Percentiles rank a stretch among this genome's conserved stretches.
These are phyloP conservation scores for Dillenia turbinata DNA, from an alignment of 164 flowering plant genomes.

Conservation along the genomic window DNA sequence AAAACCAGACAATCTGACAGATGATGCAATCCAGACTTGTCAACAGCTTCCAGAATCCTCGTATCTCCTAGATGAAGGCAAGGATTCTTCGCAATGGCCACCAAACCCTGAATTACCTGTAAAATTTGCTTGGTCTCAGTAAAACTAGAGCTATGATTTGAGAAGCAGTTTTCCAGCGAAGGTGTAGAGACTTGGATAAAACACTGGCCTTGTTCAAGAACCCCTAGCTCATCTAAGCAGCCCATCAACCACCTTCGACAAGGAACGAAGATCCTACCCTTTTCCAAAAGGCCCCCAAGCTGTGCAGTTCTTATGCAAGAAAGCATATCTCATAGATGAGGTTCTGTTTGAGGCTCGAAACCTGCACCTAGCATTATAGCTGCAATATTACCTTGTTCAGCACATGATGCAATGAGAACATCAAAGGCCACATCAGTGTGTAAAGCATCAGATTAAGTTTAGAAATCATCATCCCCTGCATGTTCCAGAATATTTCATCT, in stretches of 20 bases:
- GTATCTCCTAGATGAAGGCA: slow-evolving; percentile 98
- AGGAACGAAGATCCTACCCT: slow-evolving; percentile 87
- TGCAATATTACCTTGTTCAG: slow-evolving; percentile 72
- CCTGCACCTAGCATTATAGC: slow-evolving; percentile 95
- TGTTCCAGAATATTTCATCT: slow-evolving; percentile 60
- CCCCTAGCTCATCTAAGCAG: slow-evolving; percentile 76
- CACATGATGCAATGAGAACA: slow-evolving; percentile 72
- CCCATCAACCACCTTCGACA: slow-evolving; percentile 93
- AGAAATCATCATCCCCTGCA: slow-evolving; percentile 75
- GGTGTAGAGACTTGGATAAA: slow-evolving; percentile 84
- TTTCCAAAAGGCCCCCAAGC: slow-evolving; percentile 66
- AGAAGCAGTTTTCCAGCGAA: slow-evolving; percentile 61
- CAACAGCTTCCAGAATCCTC: slow-evolving; percentile 86
- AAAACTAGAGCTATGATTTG: slow-evolving; percentile 69
- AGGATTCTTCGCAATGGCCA: slow-evolving; percentile 88
- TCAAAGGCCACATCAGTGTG: slow-evolving; percentile 78
- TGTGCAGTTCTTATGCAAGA: slow-evolving; percentile 79
- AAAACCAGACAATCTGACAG: slow-evolving; percentile 86
- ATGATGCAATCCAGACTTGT: slow-evolving; percentile 70
- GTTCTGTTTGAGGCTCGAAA: slow-evolving; percentile 72
- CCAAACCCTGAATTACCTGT: slow-evolving; percentile 55
- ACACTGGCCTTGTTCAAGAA: slow-evolving; percentile 90
- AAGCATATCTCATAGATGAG: slow-evolving; percentile 79
- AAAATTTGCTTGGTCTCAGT: slow-evolving; percentile 35
- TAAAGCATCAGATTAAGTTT: slow-evolving; percentile 54